Percentiles rank a stretch among this genome's conserved stretches.
Conservation (phyloP, 1,284 basidiomycete species). For the Cryptococcus depauperatus region DNA sequence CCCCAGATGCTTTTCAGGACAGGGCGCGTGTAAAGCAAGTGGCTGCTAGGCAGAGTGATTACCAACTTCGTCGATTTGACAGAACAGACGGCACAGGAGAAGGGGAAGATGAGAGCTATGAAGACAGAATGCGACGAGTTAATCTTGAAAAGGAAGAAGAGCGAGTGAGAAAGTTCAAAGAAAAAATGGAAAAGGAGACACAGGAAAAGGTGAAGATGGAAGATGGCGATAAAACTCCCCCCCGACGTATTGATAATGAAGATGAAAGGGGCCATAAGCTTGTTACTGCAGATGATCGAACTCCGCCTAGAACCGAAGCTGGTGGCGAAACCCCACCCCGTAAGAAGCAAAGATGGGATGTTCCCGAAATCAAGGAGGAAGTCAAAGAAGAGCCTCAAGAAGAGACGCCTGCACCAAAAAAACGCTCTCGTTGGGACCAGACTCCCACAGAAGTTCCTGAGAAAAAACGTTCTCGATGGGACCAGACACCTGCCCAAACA, state of each 20-base stretch:
- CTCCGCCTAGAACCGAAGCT: constrained; percentile 20
- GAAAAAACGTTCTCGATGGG: constrained; percentile 61
- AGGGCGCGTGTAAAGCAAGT: constrained; percentile 88
- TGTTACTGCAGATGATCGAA: constrained; percentile 26
- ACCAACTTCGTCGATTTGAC: constrained; percentile 85
- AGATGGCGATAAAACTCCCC: constrained; percentile 67
- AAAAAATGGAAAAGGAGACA: constrained; percentile 68
- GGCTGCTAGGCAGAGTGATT: constrained; percentile 86
- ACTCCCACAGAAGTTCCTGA: constrained; percentile 64
- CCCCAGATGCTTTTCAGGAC: constrained; percentile 87
- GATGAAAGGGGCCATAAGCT: constrained; percentile 25
- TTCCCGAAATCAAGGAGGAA: constrained; percentile 46
- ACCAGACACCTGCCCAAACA: constrained; percentile 41
- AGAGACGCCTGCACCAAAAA: constrained; percentile 64
- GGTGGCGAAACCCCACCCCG: constrained; percentile 30
- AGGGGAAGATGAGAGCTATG: constrained; percentile 76
- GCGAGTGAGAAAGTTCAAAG: constrained; percentile 73
- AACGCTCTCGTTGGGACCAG: constrained; percentile 96
- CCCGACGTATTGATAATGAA: constrained; percentile 48
- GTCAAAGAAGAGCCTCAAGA: constrained; percentile 47
- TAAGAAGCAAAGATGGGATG: constrained; percentile 82
- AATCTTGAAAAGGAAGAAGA: constrained; percentile 89
- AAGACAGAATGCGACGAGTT: constrained; percentile 89
- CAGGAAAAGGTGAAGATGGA: constrained; percentile 58
- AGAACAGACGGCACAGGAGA: constrained; percentile 50